Evolutionary conservation across 1,284 basidiomycete species (phyloP).

Genomic region (Cryptococcus floricola): DNA sequence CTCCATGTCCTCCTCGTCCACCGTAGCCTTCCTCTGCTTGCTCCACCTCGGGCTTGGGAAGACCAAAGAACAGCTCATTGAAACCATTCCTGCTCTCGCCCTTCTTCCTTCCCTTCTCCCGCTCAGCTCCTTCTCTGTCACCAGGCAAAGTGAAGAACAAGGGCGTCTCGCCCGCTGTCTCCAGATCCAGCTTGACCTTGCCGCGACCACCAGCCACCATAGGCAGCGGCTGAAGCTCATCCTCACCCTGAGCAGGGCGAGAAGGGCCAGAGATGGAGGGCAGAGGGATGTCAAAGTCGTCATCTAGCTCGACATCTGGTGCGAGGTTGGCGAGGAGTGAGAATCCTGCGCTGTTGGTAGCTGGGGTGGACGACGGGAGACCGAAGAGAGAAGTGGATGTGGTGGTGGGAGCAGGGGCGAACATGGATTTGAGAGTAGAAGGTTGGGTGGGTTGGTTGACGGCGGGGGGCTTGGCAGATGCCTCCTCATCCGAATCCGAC

Average conservation of each 20-base stretch:
- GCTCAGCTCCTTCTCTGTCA: conserved; percentile 5
- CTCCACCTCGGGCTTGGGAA: neutral
- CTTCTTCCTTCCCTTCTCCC: conserved; percentile 1
- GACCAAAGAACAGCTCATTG: conserved; percentile 9
- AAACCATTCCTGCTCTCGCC: conserved; percentile 21
- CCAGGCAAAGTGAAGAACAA: conserved; percentile 40
- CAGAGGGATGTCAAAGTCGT: conserved; percentile 39
- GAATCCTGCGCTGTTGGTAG: conserved; percentile 20
- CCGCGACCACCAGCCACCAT: conserved; percentile 15
- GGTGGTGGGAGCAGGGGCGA: conserved; percentile 5
- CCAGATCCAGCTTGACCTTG: conserved; percentile 30
- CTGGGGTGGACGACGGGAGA: conserved; percentile 2
- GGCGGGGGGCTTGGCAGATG: conserved; percentile 1
- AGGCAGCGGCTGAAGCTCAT: conserved; percentile 16
- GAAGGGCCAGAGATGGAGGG: conserved; percentile 12
- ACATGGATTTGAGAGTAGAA: conserved; percentile 4
- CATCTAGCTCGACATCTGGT: conserved; percentile 44
- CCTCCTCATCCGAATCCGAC: conserved; percentile 14
- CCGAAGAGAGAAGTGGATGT: conserved; percentile 6
- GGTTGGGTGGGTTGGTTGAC: neutral
- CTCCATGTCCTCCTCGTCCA: neutral
- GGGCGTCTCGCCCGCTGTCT: conserved; percentile 26
- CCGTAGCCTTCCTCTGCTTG: neutral
- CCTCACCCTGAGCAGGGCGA: conserved; percentile 7
- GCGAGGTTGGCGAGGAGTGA: conserved; percentile 38